Conservation (phyloP, 2,329 filamentous ascomycete genomes). For the Colletotrichum sp. region DNA sequence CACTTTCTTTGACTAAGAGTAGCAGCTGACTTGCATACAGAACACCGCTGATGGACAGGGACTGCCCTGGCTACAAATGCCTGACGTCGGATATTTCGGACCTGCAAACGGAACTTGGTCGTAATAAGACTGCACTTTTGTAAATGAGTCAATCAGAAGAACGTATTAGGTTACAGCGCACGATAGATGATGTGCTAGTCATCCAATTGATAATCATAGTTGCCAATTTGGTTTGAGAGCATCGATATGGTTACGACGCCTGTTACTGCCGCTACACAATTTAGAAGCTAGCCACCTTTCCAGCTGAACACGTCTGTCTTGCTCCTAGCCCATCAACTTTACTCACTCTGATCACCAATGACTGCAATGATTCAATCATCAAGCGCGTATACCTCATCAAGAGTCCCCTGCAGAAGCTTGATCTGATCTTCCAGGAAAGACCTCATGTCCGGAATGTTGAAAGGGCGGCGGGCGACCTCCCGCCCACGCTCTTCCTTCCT, state of each 20-base stretch:
- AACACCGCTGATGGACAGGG: slow-evolving; percentile 8
- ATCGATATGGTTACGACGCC: not conserved
- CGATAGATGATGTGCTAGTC: fast-evolving
- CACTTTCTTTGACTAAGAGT: not conserved
- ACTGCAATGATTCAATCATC: not conserved
- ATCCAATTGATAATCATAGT: not conserved
- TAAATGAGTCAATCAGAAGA: fast-evolving
- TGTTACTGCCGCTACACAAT: not conserved
- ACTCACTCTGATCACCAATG: fast-evolving
- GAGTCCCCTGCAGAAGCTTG: not conserved
- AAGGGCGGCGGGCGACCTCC: not conserved
- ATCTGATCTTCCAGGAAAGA: not conserved
- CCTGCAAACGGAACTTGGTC: slow-evolving; percentile 14
- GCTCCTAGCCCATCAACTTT: not conserved
- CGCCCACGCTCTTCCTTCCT: not conserved
- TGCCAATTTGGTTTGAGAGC: not conserved
- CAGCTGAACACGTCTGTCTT: not conserved
- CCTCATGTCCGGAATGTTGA: not conserved
- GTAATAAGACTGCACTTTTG: fast-evolving
- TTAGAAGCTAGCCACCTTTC: fast-evolving
- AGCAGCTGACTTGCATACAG: not conserved
- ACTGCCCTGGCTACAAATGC: slow-evolving; percentile 4
- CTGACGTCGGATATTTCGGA: slow-evolving; percentile 4
- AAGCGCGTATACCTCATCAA: not conserved
- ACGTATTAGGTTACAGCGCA: fast-evolving